These are phyloP conservation scores for Hsuehochloa calcarea DNA, from an alignment of 176 grass and related monocot genomes.

Conservation along the genomic window DNA sequence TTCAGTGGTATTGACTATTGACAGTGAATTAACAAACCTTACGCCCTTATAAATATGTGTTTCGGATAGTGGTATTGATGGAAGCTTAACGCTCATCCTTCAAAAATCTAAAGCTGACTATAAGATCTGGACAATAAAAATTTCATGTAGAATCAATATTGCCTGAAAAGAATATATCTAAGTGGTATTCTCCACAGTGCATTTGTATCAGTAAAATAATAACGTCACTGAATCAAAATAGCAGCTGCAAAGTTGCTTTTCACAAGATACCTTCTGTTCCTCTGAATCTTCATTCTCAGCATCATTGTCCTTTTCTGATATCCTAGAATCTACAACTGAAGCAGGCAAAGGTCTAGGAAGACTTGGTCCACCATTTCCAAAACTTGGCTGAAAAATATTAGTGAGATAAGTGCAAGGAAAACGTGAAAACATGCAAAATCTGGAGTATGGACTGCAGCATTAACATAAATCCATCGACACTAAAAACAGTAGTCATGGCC, in stretches of 20 bases:
- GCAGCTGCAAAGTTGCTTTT: not conserved
- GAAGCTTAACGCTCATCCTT: not conserved
- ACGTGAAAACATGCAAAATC: not conserved
- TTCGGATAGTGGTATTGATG: constrained; percentile 1
- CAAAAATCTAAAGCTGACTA: not conserved
- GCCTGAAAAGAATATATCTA: not conserved
- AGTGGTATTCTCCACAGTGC: not conserved
- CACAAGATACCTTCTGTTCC: constrained; percentile 55
- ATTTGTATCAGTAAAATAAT: not conserved
- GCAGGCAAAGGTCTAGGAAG: constrained; percentile 81
- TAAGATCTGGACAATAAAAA: not conserved
- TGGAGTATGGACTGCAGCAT: not conserved
- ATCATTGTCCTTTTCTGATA: constrained; percentile 37
- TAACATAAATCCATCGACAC: not conserved
- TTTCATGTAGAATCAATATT: not conserved
- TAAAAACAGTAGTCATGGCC: not conserved
- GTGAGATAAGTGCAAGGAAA: not conserved
- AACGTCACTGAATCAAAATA: constrained; percentile 1
- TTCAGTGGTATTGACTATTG: not conserved
- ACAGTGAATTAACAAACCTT: constrained; percentile 5
- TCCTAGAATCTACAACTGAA: constrained; percentile 61
- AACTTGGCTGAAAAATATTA: constrained; percentile 51
- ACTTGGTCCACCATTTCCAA: constrained; percentile 58
- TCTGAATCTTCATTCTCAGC: constrained; percentile 20
- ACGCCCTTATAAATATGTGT: not conserved